These are phyloP conservation scores for Blastocladiella emersonii DNA, from an alignment of 371 early-diverging fungal species.

Conservation along the genomic window DNA sequence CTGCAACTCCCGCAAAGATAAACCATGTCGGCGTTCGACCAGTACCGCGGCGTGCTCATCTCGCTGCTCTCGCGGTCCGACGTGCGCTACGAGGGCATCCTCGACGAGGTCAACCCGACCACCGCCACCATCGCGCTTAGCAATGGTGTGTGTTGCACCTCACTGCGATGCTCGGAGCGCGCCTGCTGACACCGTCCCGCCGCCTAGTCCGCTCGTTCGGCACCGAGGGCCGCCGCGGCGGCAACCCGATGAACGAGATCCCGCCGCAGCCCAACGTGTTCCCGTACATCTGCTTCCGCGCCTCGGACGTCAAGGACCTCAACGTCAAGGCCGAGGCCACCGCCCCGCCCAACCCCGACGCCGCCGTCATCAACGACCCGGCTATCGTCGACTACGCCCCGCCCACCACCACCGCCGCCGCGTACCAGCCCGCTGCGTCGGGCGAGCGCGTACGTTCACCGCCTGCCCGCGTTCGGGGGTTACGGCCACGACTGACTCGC, in stretches of 20 bases:
- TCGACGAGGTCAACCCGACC: conserved; percentile 72
- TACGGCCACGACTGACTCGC: not conserved
- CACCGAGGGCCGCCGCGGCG: conserved; percentile 63
- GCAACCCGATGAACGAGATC: conserved; percentile 65
- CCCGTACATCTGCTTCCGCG: conserved; percentile 82
- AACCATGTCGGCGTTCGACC: not conserved
- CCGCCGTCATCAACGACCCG: conserved; percentile 68
- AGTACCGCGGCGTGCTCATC: conserved; percentile 59
- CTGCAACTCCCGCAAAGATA: no score
- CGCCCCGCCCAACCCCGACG: conserved; percentile 29
- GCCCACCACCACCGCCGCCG: conserved; percentile 5
- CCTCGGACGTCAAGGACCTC: conserved; percentile 83
- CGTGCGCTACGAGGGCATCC: conserved; percentile 81
- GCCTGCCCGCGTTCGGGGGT: no score
- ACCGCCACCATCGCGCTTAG: conserved; percentile 82
- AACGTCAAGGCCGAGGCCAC: conserved; percentile 46
- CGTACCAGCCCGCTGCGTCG: no score
- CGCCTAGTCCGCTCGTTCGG: conserved; percentile 59
- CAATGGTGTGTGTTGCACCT: conserved; percentile 66
- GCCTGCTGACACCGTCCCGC: not conserved
- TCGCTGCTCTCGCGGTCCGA: conserved; percentile 74
- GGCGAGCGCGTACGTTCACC: no score
- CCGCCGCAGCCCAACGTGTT: conserved; percentile 67
- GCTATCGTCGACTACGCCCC: conserved; percentile 49
- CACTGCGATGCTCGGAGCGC: not conserved